These are phyloP conservation scores for Penicillium sp. DNA, from an alignment of 2,329 filamentous ascomycete species.

Conservation along the genomic window DNA sequence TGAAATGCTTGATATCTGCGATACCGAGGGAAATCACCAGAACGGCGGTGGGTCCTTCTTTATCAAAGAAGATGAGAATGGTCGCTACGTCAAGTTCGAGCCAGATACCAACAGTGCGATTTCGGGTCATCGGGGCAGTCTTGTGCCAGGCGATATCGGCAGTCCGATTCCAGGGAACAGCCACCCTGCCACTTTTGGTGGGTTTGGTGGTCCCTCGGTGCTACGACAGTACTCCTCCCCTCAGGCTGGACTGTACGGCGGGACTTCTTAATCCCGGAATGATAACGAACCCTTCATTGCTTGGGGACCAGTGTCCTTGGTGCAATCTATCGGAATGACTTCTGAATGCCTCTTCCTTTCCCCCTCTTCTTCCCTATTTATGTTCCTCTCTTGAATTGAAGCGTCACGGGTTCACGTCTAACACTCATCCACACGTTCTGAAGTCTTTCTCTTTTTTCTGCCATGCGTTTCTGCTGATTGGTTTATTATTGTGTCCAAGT, in stretches of 20 bases:
- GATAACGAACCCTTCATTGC: constrained; percentile 2
- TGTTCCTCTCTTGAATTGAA: constrained; percentile 18
- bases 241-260: constrained; percentile 36
- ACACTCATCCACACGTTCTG: constrained; percentile 17
- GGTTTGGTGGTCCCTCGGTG: constrained; percentile 35
- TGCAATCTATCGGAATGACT: constrained; percentile 16
- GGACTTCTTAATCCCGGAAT: constrained; percentile 17
- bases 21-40: constrained; percentile 79
- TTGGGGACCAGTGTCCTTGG: neutral
- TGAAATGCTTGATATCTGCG: constrained; percentile 80
- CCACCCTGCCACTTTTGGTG: constrained; percentile 39
- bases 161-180: constrained; percentile 57
- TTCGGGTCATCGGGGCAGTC: constrained; percentile 42
- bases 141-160: constrained; percentile 64
- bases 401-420: constrained; percentile 29
- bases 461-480: constrained; percentile 17
- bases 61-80: constrained; percentile 54
- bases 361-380: constrained; percentile 16
- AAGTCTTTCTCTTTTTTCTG: constrained; percentile 17
- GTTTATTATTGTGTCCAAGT: constrained; percentile 18
- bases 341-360: constrained; percentile 19
- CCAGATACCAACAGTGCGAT: constrained; percentile 50
- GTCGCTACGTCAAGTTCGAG: constrained; percentile 50
- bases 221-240: constrained; percentile 41
- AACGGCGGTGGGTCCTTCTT: constrained; percentile 92